Percentiles rank a stretch among this genome's conserved stretches.
Evolutionary conservation across 1,139 yeast genomes (phyloP).

Genomic region (Geotrichum fermentans): DNA sequence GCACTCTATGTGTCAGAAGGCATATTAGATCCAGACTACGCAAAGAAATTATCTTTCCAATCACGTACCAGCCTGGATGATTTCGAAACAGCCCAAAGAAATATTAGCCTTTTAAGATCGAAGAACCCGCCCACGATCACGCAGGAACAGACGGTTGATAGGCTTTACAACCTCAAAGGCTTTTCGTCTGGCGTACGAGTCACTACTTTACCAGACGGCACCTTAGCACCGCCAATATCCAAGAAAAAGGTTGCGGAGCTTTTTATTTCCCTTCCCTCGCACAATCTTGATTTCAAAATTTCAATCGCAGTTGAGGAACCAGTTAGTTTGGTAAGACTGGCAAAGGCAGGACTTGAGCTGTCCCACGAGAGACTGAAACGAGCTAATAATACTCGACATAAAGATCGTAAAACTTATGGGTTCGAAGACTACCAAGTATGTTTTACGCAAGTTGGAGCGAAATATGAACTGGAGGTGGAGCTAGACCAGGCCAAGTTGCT

Average conservation of each 20-base stretch:
- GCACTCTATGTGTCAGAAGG: background rate
- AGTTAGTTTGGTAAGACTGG: background rate
- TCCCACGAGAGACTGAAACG: background rate
- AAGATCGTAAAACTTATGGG: background rate
- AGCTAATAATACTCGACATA: background rate
- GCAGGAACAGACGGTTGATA: background rate
- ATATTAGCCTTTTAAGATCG: background rate
- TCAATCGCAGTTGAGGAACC: constrained; percentile 4
- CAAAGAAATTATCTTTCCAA: background rate
- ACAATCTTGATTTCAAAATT: constrained; percentile 3
- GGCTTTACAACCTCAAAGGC: background rate
- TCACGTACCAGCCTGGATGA: background rate
- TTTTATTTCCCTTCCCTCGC: constrained; percentile 3
- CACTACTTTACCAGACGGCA: background rate
- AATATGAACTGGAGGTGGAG: constrained; percentile 10
- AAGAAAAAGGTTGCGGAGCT: background rate
- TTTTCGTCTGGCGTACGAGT: background rate
- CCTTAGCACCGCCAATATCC: background rate
- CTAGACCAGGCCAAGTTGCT: constrained; percentile 7
- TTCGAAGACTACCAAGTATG: constrained; percentile 6
- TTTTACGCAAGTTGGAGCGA: background rate
- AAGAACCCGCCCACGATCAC: background rate
- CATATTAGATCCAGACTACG: background rate
- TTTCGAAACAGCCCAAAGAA: background rate
- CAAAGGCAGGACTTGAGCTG: background rate